These are phyloP conservation scores for Coffea canephora DNA, from an alignment of 257 asterid genomes.

Conservation along the genomic window DNA sequence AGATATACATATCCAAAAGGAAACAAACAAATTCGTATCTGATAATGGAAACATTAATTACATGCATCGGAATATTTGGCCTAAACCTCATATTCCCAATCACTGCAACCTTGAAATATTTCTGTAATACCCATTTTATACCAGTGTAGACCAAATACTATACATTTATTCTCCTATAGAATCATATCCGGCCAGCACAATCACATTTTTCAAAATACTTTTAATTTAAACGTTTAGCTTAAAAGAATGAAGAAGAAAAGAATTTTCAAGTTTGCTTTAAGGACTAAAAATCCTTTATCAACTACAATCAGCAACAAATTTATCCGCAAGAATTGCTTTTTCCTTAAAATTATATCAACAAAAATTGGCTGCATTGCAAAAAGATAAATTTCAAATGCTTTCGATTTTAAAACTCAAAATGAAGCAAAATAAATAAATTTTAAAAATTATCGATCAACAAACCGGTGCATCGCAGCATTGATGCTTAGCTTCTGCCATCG, in stretches of 20 bases:
- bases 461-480: not conserved
- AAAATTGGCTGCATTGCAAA: not conserved
- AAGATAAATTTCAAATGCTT: not conserved
- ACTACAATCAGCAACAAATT: not conserved
- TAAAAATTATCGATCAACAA: not conserved
- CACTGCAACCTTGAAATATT: not conserved
- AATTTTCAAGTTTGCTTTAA: not conserved
- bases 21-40: constrained; percentile 3
- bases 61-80: not conserved
- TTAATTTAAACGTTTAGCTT: not conserved
- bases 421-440: not conserved
- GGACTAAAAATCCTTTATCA: not conserved
- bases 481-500: constrained; percentile 1
- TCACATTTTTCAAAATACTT: not conserved
- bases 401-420: not conserved
- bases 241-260: not conserved
- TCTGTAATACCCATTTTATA: not conserved
- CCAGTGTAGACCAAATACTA: not conserved
- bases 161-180: not conserved
- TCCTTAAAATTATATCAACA: not conserved
- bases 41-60: not conserved
- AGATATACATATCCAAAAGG: constrained; percentile 9
- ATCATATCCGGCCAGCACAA: not conserved
- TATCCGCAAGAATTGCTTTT: not conserved
- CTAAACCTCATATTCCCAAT: constrained; percentile 1